Evolutionary conservation across 2,329 filamentous ascomycete genomes (phyloP).

Genomic region (Trichoderma lentiforme): DNA sequence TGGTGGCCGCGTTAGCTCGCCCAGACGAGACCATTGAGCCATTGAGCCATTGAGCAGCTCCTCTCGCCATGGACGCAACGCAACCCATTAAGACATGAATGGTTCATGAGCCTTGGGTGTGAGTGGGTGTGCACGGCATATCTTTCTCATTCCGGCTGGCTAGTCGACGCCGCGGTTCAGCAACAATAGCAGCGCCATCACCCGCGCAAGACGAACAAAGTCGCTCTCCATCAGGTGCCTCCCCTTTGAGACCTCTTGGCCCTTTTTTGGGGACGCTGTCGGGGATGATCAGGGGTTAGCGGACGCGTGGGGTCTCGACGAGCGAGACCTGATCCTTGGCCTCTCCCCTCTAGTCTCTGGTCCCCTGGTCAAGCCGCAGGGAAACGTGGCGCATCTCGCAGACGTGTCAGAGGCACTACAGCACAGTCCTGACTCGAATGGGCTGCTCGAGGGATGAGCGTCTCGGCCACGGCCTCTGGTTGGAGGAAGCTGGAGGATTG

Average conservation of each 20-base stretch:
- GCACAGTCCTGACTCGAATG: constrained; percentile 19
- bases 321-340: neutral
- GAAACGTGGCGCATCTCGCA: constrained; percentile 18
- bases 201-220: neutral
- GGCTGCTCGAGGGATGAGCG: neutral
- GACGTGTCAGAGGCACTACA: constrained; percentile 18
- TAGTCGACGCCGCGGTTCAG: neutral
- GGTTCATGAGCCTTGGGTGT: constrained; percentile 3
- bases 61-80: neutral
- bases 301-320: constrained; percentile 9
- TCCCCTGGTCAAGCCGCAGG: neutral
- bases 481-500: neutral
- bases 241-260: neutral
- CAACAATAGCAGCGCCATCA: neutral
- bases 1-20: neutral
- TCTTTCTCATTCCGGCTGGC: neutral
- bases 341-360: neutral
- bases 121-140: constrained; percentile 6
- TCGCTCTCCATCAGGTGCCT: constrained; percentile 4
- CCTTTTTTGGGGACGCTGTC: neutral
- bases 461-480: neutral
- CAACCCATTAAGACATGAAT: neutral
- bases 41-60: neutral
- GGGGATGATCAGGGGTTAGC: constrained; percentile 18
- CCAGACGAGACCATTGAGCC: neutral